These are phyloP conservation scores for Aspergillus novofumigatus DNA, from an alignment of 2,329 filamentous ascomycete genomes.

Conservation along the genomic window DNA sequence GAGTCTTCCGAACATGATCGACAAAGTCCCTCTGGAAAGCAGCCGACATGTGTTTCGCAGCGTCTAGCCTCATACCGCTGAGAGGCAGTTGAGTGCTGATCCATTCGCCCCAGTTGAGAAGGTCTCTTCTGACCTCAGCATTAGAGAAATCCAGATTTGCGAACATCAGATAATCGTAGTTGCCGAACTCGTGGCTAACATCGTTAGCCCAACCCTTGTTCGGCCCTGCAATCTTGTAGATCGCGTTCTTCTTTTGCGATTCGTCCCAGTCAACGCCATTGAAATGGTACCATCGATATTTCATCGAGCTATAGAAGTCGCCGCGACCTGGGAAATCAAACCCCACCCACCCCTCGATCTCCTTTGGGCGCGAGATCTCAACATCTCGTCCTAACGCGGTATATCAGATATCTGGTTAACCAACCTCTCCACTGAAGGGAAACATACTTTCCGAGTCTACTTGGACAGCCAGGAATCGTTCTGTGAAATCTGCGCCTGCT, in stretches of 20 bases:
- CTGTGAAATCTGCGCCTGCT: conserved; percentile 62
- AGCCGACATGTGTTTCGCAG: conserved; percentile 67
- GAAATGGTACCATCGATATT: conserved; percentile 66
- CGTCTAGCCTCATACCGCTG: conserved; percentile 66
- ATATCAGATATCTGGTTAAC: neutral
- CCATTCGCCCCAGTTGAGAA: conserved; percentile 66
- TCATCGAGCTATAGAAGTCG: conserved; percentile 56
- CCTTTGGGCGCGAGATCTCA: conserved; percentile 51
- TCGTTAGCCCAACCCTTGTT: conserved; percentile 61
- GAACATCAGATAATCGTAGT: conserved; percentile 68
- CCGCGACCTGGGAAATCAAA: conserved; percentile 63
- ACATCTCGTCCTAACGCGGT: conserved; percentile 48
- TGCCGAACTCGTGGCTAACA: conserved; percentile 62
- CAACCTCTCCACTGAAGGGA: neutral
- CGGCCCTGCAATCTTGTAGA: conserved; percentile 62
- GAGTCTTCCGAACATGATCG: conserved; percentile 48
- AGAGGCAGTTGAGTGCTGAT: conserved; percentile 58
- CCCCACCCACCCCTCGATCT: conserved; percentile 65
- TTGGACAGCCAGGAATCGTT: conserved; percentile 59
- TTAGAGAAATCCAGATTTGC: conserved; percentile 65
- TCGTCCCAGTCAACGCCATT: conserved; percentile 65
- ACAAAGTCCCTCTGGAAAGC: conserved; percentile 66
- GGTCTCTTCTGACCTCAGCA: conserved; percentile 60
- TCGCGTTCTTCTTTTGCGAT: conserved; percentile 52
- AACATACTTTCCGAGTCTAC: conserved; percentile 52